These are phyloP conservation scores for Nemania abortiva DNA, from an alignment of 2,329 filamentous ascomycete genomes.

Conservation along the genomic window DNA sequence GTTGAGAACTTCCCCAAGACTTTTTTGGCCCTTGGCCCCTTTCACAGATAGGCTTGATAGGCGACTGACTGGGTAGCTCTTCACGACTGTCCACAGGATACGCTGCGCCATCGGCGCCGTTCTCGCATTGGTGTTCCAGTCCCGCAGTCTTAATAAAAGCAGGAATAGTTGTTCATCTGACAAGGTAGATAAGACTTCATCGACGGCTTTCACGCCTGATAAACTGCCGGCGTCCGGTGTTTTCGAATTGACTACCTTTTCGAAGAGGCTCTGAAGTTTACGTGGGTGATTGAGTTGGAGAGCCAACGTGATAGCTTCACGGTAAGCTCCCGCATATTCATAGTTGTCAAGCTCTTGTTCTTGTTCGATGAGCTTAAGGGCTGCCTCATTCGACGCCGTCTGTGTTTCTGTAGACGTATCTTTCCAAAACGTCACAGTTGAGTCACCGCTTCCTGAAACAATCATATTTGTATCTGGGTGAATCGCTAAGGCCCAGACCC, in stretches of 20 bases:
- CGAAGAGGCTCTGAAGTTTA: conserved; percentile 86
- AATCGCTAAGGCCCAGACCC: conserved; percentile 89
- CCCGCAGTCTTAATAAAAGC: conserved; percentile 83
- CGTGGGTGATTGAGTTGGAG: conserved; percentile 95
- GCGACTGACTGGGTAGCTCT: conserved; percentile 81
- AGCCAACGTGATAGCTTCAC: conserved; percentile 91
- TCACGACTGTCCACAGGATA: conserved; percentile 82
- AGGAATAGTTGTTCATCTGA: conserved; percentile 88
- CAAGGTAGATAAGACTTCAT: conserved; percentile 82
- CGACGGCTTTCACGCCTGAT: conserved; percentile 76
- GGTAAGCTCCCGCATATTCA: conserved; percentile 87
- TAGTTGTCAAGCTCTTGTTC: conserved; percentile 95
- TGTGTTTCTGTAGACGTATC: conserved; percentile 89
- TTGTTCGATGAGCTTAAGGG: conserved; percentile 86
- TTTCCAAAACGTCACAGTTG: conserved; percentile 93
- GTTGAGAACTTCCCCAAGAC: conserved; percentile 85
- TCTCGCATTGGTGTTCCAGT: conserved; percentile 97
- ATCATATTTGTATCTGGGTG: conserved; percentile 77
- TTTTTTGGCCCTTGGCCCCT: conserved; percentile 69
- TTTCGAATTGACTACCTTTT: conserved; percentile 75
- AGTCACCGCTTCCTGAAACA: conserved; percentile 91
- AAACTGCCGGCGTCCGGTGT: conserved; percentile 72
- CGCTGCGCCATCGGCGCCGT: conserved; percentile 88
- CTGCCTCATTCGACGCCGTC: conserved; percentile 77
- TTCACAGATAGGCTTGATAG: conserved; percentile 77